Percentiles rank a stretch among this genome's conserved stretches.
phyloP scores from a whole-genome alignment of 1,284 basidiomycete genomes.

The Ustilago crameri region DNA sequence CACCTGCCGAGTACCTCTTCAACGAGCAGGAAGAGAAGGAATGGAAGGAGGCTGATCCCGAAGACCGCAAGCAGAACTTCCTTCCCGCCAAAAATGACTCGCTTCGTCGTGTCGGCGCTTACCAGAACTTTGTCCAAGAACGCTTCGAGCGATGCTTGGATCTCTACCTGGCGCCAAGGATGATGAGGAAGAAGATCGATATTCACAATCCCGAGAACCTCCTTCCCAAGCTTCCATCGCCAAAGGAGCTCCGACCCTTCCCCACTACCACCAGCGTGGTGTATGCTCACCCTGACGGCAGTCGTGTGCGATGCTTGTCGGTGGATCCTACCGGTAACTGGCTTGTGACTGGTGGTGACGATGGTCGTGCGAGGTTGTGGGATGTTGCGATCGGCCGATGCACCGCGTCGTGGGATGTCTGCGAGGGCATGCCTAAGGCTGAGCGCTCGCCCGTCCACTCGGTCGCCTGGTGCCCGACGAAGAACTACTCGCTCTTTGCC shows the following conservation, averaged over 20 bases:
- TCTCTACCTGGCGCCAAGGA: slow-evolving; percentile 93
- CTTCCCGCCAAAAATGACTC: slow-evolving; percentile 87
- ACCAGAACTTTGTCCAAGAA: slow-evolving; percentile 90
- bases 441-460: slow-evolving; percentile 75
- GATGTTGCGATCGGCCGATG: slow-evolving; percentile 92
- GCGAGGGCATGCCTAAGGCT: slow-evolving; percentile 45
- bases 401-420: slow-evolving; percentile 86
- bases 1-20: slow-evolving; percentile 96
- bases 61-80: slow-evolving; percentile 90
- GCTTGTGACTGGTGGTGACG: slow-evolving; percentile 91
- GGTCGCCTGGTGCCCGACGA: slow-evolving; percentile 92
- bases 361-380: slow-evolving; percentile 88
- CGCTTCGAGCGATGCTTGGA: slow-evolving; percentile 94
- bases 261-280: slow-evolving; percentile 83
- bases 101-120: slow-evolving; percentile 89
- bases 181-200: slow-evolving; percentile 70
- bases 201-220: slow-evolving; percentile 78
- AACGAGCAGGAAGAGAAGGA: slow-evolving; percentile 83
- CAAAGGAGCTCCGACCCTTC: slow-evolving; percentile 91
- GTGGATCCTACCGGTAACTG: slow-evolving; percentile 89
- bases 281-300: slow-evolving; percentile 76
- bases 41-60: slow-evolving; percentile 86
- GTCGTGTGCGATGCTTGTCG: slow-evolving; percentile 80
- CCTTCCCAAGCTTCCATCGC: slow-evolving; percentile 94
- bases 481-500: slow-evolving; percentile 82